Evolutionary conservation across 371 early-diverging fungal genomes (phyloP), one percentile per base, ranked within the genome.

Genomic region (Syncephalis plumigaleata): DNA sequence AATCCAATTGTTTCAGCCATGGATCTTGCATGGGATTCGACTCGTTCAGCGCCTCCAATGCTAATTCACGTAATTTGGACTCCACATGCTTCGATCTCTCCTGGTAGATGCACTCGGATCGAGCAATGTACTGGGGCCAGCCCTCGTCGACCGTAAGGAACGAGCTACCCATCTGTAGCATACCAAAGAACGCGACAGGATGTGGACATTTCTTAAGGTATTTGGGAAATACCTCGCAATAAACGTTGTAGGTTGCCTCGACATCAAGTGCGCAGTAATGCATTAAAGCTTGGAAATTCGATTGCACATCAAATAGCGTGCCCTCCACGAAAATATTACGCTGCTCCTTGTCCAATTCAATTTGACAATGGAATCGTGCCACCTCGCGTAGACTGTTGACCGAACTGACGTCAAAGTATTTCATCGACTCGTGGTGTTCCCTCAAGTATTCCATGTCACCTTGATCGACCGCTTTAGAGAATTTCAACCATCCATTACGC

Each of bases 191-290:
- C 3, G 93, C 87, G 21, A 79, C 88, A 1, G 93, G 93, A 53
- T 94, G 87, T 8, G 95, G 92, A 54, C 93, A 93, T 42, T 86
- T 87, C 9, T 64, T 42, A 15, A 70, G 57, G 57, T 77, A 97
- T 25, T 63, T 60, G 5, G 87, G 84, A 0, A 82, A 76, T 1
- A 89, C 73, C 4, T 52, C 51, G 39, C 63, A 61, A 49, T 78
- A 92, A 3, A 95, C 72, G 21, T 59, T 51, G 37, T 81, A 79
- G 0, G 96, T 95, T 22, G 77, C 68, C 0, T 47, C 51, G 0
- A 95, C 96, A 62, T 97, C 98, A n/a, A 54, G 55, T 5, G 91
- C 87, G 61, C 96, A 95, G 57, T 97, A 97, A 1, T 44, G 47
- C 71, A 91, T 78, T 23, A 84, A 57, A 5, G 58, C 49, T 15